Evolutionary conservation across 1,284 basidiomycete species (phyloP), one percentile per base, ranked within the genome.

Genomic region (Caloboletus inedulis): DNA sequence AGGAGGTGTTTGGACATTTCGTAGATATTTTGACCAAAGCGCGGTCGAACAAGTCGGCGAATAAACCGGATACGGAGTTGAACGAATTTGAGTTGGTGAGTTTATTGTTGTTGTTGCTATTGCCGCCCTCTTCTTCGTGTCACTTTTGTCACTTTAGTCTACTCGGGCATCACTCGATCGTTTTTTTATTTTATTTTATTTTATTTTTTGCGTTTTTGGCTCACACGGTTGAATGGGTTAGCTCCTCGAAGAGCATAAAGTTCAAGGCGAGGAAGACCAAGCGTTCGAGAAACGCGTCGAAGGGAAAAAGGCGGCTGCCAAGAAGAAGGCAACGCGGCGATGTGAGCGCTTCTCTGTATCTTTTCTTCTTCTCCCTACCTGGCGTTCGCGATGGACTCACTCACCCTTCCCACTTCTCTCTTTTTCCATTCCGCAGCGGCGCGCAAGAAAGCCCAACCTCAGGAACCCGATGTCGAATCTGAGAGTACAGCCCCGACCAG

Each of bases 211-310:
- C 16, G 9, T 13, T 30, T 8, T 7, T 30, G 12, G 33, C 51
- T 52, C 23, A 47, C 1, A 2, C 7, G 34, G 39, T 33, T 14
- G 6, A 2, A 5, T 21, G 43, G 7, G 5, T 48, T 65, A 91
- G 87, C 92, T 94, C 34, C 77, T 99, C 7, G 85, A 90, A 23
- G 88, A 93, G 59, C 82, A 90, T 64, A 85, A 82, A 56, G 77
- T 80, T 3, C 91, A 96, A 72, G 96, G 95, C 3, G 84, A 88
- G 59, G 94, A 97, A 69, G 94, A 97, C 56, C 84, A 94, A 59
- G 94, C 85, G 25, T 79, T 98, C 39, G 90, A 93, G 73, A 89
- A 88, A 59, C 82, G 88, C 34, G 91, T 91, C 8, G 78, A 87
- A 62, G 84, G 84, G 56, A 90, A 90, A 76, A 91, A 89, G 59